Base-by-base conservation (phyloP, 345 rosid species). In the Salix suchowensis region DNA sequence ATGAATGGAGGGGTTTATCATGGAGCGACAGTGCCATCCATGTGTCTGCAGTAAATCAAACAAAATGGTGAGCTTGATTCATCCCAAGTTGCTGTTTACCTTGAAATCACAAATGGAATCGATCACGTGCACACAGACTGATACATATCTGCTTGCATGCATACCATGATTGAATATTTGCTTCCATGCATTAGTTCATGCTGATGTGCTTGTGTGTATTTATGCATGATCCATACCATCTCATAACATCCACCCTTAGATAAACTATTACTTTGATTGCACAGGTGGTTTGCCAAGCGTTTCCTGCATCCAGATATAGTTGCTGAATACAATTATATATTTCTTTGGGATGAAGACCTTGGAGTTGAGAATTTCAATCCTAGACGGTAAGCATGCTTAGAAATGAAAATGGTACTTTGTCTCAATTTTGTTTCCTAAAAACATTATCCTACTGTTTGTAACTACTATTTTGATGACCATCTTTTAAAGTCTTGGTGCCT, bases 261-360 rank as follows among this genome's bases (percentile, higher is more conserved):
- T 18, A 39, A 39, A 76, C 13, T 11, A 6, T 40, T 67, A 14
- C 26, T 39, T 68, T 82, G 68, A 65, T 82, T 58, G 75, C 46
- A 52, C 72, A 95, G 98, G 98, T 95, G 98, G 98, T 95, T 95
- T 78, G 97, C 97, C 7, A 95, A 95, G 73, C 87, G 98, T 28
- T 95, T 95, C 86, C 85, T 95, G 88, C 97, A 95, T 84, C 98
- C 98, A 0, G 93, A 91, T 78, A 89, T 95, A 37, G 91, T 91
- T 64, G 85, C 83, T 10, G 94, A 90, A 77, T 95, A 95, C 36
- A 83, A 89, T 44, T 95, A 90, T 68, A 77, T 95, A 74, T 93
- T 95, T 83, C 94, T 95, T 74, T 95, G 98, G 98, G 98, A 95
- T 71, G 98, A 95, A 83, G 97, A 95, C 83, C 83, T 95, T 75